phyloP scores from a whole-genome alignment of 2,329 filamentous ascomycete species.

The Aspergillus puulaauensis region DNA sequence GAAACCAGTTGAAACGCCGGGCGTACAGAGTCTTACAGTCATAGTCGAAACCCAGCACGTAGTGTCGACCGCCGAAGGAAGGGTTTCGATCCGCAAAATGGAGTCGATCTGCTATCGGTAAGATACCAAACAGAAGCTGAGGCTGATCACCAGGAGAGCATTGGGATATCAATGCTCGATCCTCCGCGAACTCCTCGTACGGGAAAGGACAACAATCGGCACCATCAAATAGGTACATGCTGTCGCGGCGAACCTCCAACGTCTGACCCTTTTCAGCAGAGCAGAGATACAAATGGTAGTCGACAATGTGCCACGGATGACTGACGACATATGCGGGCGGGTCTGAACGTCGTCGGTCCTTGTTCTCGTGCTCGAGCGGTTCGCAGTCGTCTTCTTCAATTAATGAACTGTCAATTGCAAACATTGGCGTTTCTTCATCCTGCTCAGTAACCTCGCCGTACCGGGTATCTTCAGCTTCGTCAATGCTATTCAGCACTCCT shows the following conservation, averaged over 20 bases:
- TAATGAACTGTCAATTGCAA: background rate
- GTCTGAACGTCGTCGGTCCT: conserved; percentile 2
- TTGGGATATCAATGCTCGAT: conserved; percentile 9
- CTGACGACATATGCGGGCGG: conserved; percentile 13
- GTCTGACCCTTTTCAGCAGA: conserved; percentile 24
- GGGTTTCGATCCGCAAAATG: conserved; percentile 13
- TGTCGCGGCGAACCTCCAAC: conserved; percentile 15
- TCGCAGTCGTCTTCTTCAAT: conserved; percentile 8
- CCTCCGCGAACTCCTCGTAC: conserved; percentile 21
- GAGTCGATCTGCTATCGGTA: conserved; percentile 24
- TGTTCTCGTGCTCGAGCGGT: background rate
- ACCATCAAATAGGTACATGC: conserved; percentile 26
- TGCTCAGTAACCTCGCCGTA: background rate
- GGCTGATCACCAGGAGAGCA: conserved; percentile 15
- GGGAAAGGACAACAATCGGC: conserved; percentile 24
- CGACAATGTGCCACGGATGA: conserved; percentile 33
- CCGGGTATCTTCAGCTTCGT: background rate
- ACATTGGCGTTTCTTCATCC: background rate
- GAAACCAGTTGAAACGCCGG: conserved; percentile 26
- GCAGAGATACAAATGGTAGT: conserved; percentile 33
- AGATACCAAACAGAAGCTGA: conserved; percentile 20
- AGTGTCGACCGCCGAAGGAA: conserved; percentile 19
- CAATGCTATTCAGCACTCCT: background rate
- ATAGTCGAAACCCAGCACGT: conserved; percentile 31
- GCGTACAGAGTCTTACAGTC: conserved; percentile 21